These are phyloP conservation scores for Hyaloscypha variabilis DNA, from an alignment of 495 filamentous ascomycete species.

Conservation along the genomic window DNA sequence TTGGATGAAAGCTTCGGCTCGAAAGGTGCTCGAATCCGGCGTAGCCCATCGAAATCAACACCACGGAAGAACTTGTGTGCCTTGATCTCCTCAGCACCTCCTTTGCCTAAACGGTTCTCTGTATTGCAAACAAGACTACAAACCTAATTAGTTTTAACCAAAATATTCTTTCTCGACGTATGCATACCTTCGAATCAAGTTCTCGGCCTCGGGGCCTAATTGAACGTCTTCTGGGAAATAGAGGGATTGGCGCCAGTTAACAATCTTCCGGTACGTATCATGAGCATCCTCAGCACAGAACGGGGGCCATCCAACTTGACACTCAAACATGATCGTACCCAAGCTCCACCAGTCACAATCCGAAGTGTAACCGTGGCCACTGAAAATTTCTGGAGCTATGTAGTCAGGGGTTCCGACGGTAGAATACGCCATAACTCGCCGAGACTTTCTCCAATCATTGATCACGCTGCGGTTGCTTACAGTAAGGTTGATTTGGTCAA, in stretches of 20 bases:
- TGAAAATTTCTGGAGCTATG: constrained; percentile 98
- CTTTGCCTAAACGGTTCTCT: constrained; percentile 83
- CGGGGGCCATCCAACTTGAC: constrained; percentile 96
- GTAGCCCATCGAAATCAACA: constrained; percentile 89
- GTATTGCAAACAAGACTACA: constrained; percentile 89
- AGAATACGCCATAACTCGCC: constrained; percentile 93
- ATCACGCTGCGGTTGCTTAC: constrained; percentile 96
- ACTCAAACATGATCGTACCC: constrained; percentile 99
- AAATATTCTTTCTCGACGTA: background rate
- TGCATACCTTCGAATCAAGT: constrained; percentile 78
- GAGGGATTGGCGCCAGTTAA: constrained; percentile 93
- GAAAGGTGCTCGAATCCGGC: constrained; percentile 91
- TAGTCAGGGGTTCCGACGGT: constrained; percentile 99
- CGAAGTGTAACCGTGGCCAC: constrained; percentile 90
- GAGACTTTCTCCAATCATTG: constrained; percentile 97
- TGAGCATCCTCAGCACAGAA: constrained; percentile 98
- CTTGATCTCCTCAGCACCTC: constrained; percentile 88
- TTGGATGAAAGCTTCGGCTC: constrained; percentile 89
- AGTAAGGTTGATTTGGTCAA: constrained; percentile 97
- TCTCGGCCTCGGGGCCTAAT: constrained; percentile 83
- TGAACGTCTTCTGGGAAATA: constrained; percentile 97
- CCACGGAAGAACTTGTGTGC: constrained; percentile 93
- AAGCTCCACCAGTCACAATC: constrained; percentile 99
- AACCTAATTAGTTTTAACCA: constrained; percentile 9
- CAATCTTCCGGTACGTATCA: constrained; percentile 98